phyloP scores from a whole-genome alignment of 192 early-diverging fungal genomes.

The Mortierella hygrophila region DNA sequence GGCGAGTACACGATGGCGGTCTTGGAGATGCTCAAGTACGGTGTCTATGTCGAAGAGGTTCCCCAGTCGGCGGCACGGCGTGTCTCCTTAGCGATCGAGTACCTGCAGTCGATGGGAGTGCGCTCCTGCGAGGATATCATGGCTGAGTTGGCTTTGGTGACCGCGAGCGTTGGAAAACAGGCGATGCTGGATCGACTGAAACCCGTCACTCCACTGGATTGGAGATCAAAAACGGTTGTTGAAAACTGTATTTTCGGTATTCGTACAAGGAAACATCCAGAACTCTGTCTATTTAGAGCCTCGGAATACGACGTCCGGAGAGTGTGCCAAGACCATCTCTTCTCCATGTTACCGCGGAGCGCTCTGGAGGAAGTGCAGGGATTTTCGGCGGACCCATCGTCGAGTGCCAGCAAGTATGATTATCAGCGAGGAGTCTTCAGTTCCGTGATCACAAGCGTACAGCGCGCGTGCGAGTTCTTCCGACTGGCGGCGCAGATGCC shows the following conservation, averaged over 20 bases:
- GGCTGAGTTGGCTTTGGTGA: neutral
- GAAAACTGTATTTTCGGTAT: neutral
- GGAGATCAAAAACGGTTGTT: neutral
- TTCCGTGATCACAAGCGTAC: neutral
- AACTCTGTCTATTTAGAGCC: neutral
- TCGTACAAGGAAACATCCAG: neutral
- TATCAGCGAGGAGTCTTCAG: conserved; percentile 8
- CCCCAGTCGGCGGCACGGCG: neutral
- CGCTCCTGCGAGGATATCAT: neutral
- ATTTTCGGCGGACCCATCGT: conserved; percentile 12
- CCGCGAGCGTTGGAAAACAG: neutral
- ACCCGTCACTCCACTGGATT: conserved; percentile 3
- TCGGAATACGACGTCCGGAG: conserved; percentile 6
- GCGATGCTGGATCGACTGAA: neutral
- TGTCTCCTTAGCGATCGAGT: too few species aligned
- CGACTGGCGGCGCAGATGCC: conserved; percentile 16
- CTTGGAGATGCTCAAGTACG: conserved; percentile 33
- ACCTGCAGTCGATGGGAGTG: neutral
- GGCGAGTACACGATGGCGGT: conserved; percentile 27
- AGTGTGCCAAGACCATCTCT: conserved; percentile 18
- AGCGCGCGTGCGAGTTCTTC: conserved; percentile 12
- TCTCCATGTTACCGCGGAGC: neutral
- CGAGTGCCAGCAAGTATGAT: neutral
- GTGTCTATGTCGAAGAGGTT: conserved; percentile 8
- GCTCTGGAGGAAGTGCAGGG: neutral